Evolutionary conservation across 225 moss, liverwort and hornwort genomes (phyloP).

Genomic region (Physcomitrellopsis africana): DNA sequence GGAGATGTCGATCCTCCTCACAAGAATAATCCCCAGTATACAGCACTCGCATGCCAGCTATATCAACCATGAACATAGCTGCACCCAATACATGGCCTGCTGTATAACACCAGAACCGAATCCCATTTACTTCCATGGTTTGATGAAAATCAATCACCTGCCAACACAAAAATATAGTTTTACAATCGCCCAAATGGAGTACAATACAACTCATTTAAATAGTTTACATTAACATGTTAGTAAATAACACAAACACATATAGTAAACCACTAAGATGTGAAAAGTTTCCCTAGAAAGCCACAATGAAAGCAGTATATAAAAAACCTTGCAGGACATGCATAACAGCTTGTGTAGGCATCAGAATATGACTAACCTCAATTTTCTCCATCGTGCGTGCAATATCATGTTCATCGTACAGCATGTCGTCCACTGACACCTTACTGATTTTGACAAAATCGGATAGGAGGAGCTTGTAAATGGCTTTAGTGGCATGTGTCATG

Average conservation of each 20-base stretch:
- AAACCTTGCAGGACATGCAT: not conserved
- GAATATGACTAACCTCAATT: constrained; percentile 66
- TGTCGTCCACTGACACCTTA: constrained; percentile 92
- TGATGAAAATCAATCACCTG: constrained; percentile 99
- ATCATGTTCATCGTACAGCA: constrained; percentile 97
- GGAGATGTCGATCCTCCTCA: constrained; percentile 95
- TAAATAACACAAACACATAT: not conserved
- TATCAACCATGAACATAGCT: constrained; percentile 99
- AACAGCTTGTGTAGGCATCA: not conserved
- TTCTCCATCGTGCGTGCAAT: constrained; percentile 90
- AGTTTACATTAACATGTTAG: not conserved
- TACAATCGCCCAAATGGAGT: constrained; percentile 3
- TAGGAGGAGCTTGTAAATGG: constrained; percentile 88
- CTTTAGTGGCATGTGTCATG: constrained; percentile 99
- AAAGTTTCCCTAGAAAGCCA: not conserved
- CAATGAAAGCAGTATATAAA: not conserved
- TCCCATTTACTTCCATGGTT: constrained; percentile 98
- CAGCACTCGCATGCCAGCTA: constrained; percentile 90
- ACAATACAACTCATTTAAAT: not conserved
- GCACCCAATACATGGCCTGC: constrained; percentile 96
- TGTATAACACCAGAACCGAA: constrained; percentile 97
- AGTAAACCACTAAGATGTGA: constrained; percentile 8
- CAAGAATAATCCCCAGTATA: constrained; percentile 97
- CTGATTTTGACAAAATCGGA: constrained; percentile 96
- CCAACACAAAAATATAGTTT: constrained; percentile 13